Evolutionary conservation across 768 basidiomycete genomes (phyloP).

Genomic region (Mycena alexandri): DNA sequence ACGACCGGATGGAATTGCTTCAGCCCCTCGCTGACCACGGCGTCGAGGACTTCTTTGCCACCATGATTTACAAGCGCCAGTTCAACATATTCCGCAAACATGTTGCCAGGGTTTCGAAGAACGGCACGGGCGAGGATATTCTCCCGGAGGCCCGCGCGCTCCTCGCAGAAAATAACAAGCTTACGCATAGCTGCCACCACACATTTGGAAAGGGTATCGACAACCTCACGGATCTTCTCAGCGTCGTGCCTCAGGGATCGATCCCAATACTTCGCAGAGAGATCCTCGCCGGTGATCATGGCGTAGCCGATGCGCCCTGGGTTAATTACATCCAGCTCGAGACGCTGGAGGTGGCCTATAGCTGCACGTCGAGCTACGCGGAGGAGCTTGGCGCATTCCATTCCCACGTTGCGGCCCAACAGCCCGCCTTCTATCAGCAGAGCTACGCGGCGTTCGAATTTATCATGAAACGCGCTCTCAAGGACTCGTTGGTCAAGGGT

Average conservation of each 20-base stretch:
- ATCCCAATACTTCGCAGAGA: conserved; percentile 19
- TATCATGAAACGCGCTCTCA: conserved; percentile 23
- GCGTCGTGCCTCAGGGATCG: conserved; percentile 15
- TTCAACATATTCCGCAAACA: conserved; percentile 22
- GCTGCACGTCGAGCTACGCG: conserved; percentile 19
- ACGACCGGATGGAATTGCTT: conserved; percentile 31
- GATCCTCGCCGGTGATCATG: conserved; percentile 33
- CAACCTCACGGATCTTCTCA: conserved; percentile 20
- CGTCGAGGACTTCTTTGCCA: conserved; percentile 30
- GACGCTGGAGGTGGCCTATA: conserved; percentile 24
- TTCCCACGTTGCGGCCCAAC: conserved; percentile 32
- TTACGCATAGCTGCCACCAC: conserved; percentile 27
- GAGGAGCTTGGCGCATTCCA: conserved; percentile 28
- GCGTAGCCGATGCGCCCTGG: conserved; percentile 33
- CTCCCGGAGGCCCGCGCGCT: conserved; percentile 29
- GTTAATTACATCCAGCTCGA: conserved; percentile 30
- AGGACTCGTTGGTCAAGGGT: conserved; percentile 6
- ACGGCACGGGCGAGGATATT: conserved; percentile 23
- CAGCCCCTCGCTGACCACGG: conserved; percentile 25
- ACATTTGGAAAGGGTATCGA: conserved; percentile 12
- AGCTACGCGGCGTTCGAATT: conserved; percentile 27
- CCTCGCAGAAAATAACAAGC: conserved; percentile 28
- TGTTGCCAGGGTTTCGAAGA: conserved; percentile 22
- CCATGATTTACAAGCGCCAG: conserved; percentile 26
- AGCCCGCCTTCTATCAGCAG: conserved; percentile 28